phyloP scores from a whole-genome alignment of 2,329 filamentous ascomycete genomes.

The Colletotrichum sp. region DNA sequence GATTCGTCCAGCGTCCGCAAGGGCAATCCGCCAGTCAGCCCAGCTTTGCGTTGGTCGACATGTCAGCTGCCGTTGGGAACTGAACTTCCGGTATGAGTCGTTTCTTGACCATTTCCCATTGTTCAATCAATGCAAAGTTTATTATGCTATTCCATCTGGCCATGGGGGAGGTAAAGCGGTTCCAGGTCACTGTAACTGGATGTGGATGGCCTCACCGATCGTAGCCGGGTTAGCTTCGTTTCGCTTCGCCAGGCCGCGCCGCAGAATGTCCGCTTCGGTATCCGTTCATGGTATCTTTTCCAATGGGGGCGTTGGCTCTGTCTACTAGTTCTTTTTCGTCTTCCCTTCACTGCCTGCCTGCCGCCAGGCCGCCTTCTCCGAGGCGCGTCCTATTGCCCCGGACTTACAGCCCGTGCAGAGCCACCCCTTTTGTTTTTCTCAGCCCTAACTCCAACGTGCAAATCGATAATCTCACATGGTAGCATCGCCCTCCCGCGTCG shows the following conservation, averaged over 20 bases:
- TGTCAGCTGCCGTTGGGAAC: not conserved
- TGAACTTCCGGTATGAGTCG: not conserved
- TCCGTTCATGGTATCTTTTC: slow-evolving; percentile 20
- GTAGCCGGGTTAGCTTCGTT: not conserved
- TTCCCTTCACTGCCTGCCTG: not conserved
- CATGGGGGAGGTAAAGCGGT: not conserved
- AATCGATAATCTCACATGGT: slow-evolving; percentile 7
- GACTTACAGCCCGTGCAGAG: not conserved
- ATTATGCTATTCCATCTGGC: not conserved
- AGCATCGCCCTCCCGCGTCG: not conserved
- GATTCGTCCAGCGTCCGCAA: slow-evolving; percentile 2
- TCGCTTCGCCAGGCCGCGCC: not conserved
- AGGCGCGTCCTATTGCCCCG: not conserved
- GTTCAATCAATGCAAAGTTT: slow-evolving; percentile 8
- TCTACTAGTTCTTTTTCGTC: not conserved
- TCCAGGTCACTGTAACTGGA: not conserved
- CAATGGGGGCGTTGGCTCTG: not conserved
- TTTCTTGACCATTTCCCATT: not conserved
- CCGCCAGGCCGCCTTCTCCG: not conserved
- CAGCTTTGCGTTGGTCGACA: not conserved
- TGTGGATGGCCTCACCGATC: not conserved
- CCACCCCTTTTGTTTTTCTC: not conserved
- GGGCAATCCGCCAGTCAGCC: not conserved
- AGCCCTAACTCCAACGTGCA: slow-evolving; percentile 7
- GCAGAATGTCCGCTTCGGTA: slow-evolving; percentile 12